A percentile compares a stretch with the other conserved stretches of the same genome.
phyloP scores from a whole-genome alignment of 257 asterid species.

The Solanum gracilifrons region DNA sequence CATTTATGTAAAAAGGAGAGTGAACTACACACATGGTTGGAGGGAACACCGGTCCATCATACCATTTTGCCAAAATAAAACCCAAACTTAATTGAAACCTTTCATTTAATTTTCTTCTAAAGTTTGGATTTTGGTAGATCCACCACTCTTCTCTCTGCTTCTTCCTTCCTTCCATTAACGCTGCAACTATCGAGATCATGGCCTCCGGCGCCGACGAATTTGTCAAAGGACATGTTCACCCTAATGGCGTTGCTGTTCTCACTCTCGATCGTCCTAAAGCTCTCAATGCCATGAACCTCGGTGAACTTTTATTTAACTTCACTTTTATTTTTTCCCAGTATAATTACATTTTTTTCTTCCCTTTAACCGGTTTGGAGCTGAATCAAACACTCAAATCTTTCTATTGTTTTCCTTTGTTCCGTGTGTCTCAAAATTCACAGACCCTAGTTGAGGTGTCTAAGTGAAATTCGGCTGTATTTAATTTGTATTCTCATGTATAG shows the following conservation, averaged over 20 bases:
- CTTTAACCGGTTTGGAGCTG: not conserved
- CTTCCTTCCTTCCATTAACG: not conserved
- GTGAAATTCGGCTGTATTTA: not conserved
- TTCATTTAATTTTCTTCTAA: no score
- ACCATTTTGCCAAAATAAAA: no score
- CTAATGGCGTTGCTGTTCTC: slow-evolving; percentile 73
- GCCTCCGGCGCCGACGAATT: slow-evolving; percentile 60
- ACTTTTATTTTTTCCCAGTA: not conserved
- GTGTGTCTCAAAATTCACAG: not conserved
- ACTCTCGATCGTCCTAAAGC: slow-evolving; percentile 97
- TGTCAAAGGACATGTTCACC: slow-evolving; percentile 64
- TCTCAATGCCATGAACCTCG: slow-evolving; percentile 91
- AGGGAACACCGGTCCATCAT: fast-evolving
- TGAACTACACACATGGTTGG: no score
- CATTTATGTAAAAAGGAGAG: no score
- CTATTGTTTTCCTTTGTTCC: not conserved
- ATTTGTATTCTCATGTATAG: not conserved
- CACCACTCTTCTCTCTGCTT: not conserved
- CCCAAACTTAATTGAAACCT: no score
- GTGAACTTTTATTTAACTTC: slow-evolving; percentile 13
- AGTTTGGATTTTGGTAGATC: no score
- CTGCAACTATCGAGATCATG: slow-evolving; percentile 27
- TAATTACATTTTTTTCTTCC: not conserved
- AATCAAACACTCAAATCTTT: not conserved
- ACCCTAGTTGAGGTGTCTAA: not conserved